Evolutionary conservation across 805 yeast genomes (phyloP), one percentile per base, ranked within the genome.

Genomic region (Wickerhamiella nectarea): DNA sequence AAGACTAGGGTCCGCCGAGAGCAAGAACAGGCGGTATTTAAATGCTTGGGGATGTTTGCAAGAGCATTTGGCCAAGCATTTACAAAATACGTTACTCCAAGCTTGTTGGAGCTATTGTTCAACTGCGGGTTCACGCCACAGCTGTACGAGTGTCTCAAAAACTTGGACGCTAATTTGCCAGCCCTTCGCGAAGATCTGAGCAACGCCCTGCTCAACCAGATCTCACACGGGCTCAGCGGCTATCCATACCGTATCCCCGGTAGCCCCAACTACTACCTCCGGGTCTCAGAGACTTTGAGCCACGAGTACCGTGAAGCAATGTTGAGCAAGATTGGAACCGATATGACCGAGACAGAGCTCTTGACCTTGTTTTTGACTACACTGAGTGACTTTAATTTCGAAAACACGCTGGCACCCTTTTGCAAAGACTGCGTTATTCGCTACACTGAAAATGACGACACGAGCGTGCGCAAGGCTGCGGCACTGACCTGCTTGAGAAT

Each of bases 51-150:
- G 0, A 81, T 84, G 61, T 64, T 91, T 29, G 87, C 95, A 0
- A 71, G 72, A 20, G 89, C 97, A 0, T 84, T 89, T 12, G 96
- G 96, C 0, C 93, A 95, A 10, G 94, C 95, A 0, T 66, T 89
- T 45, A 83, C 95, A 0, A 91, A 89, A 56, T 86, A 84, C 57
- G 64, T 91, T 44, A 87, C 85, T 50, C 72, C 79, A 48, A 94
- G 84, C 54, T 70, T 89, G 18, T 63, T 89, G 41, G 87, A 80
- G 51, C 69, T 82, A 62, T 72, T 89, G 63, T 70, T 89, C 52
- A 72, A 78, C 38, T 85, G 95, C 48, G 82, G 95, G 0, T 69
- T 89, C 43, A 80, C 85, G n/a, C 79, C 76, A 50, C 79, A 81
- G 49, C 76, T 89, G 76, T 78, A 84, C 55, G 76, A 76, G 47